Evolutionary conservation across 2,329 filamentous ascomycete species (phyloP).

Genomic region (Metarhizium sp.): DNA sequence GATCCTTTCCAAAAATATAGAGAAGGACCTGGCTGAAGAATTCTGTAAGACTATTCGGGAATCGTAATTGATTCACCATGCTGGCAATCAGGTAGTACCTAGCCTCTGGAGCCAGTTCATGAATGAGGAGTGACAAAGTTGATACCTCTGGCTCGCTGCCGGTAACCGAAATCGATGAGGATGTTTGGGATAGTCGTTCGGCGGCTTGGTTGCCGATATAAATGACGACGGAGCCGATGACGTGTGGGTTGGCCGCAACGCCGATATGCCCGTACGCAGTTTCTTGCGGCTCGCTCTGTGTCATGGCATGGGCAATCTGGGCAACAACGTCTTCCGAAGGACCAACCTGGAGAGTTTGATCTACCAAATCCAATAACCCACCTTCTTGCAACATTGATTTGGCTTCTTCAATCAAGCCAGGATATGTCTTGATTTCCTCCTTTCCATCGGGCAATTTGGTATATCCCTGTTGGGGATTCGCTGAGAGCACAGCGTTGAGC

Average conservation of each 20-base stretch:
- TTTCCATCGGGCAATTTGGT: constrained; percentile 60
- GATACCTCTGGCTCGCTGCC: constrained; percentile 47
- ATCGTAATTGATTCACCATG: constrained; percentile 86
- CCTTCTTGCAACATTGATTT: constrained; percentile 41
- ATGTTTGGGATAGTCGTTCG: constrained; percentile 45
- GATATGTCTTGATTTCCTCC: constrained; percentile 62
- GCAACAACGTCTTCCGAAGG: constrained; percentile 65
- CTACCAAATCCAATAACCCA: constrained; percentile 50
- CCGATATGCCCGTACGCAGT: constrained; percentile 58
- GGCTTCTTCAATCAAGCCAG: constrained; percentile 56
- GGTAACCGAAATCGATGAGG: constrained; percentile 41
- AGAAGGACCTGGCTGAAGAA: constrained; percentile 86
- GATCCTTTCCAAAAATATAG: constrained; percentile 73
- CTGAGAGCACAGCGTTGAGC: constrained; percentile 78
- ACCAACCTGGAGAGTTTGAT: constrained; percentile 50
- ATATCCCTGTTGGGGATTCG: constrained; percentile 60
- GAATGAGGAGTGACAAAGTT: constrained; percentile 66
- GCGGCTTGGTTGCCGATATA: constrained; percentile 71
- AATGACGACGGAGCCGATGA: constrained; percentile 76
- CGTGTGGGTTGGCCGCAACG: constrained; percentile 56
- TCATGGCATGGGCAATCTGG: constrained; percentile 66
- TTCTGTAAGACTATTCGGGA: constrained; percentile 79
- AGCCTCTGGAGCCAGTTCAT: constrained; percentile 64
- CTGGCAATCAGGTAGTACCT: constrained; percentile 78
- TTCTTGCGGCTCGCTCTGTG: constrained; percentile 45